These are phyloP conservation scores for Calocybe indica DNA, from an alignment of 768 basidiomycete genomes.

Conservation along the genomic window DNA sequence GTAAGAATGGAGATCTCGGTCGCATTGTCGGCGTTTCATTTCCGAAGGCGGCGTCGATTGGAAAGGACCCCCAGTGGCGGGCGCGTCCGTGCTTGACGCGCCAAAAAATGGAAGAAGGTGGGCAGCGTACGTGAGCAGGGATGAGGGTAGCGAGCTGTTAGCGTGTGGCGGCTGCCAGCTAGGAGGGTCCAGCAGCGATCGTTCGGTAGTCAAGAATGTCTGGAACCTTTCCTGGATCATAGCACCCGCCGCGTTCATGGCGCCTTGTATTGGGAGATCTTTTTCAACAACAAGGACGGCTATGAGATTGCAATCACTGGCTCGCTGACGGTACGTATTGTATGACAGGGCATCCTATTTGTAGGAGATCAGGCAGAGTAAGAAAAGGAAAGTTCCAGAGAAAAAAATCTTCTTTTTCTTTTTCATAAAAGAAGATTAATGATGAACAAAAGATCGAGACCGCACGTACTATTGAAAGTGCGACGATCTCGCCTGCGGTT, in stretches of 20 bases:
- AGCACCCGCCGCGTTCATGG: conserved; percentile 34
- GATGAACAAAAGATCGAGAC: not conserved
- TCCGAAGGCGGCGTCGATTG: conserved; percentile 5
- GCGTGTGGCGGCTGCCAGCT: conserved; percentile 11
- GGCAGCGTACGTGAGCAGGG: conserved; percentile 12
- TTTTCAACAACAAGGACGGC: conserved; percentile 39
- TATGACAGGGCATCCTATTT: conserved; percentile 59
- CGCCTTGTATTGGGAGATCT: conserved; percentile 42
- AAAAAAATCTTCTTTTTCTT: too few relatives aligned
- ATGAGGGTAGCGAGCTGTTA: conserved; percentile 9
- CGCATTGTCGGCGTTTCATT: not conserved
- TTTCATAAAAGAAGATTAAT: too few relatives aligned
- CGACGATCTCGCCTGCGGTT: conserved; percentile 43
- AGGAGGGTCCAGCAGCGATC: conserved; percentile 10
- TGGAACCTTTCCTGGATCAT: conserved; percentile 32
- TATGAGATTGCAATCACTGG: conserved; percentile 40
- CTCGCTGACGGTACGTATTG: conserved; percentile 34
- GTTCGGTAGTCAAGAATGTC: conserved; percentile 25
- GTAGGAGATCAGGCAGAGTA: too few relatives aligned
- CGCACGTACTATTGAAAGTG: conserved; percentile 44
- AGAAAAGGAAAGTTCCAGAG: too few relatives aligned
- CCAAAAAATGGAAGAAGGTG: too few relatives aligned
- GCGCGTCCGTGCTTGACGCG: conserved; percentile 3
- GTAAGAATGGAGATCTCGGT: conserved; percentile 23
- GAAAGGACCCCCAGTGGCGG: not conserved